Percentiles rank a stretch among this genome's conserved stretches.
Conservation (phyloP, 2,329 filamentous ascomycete genomes). For the Paramyrothecium sp. region DNA sequence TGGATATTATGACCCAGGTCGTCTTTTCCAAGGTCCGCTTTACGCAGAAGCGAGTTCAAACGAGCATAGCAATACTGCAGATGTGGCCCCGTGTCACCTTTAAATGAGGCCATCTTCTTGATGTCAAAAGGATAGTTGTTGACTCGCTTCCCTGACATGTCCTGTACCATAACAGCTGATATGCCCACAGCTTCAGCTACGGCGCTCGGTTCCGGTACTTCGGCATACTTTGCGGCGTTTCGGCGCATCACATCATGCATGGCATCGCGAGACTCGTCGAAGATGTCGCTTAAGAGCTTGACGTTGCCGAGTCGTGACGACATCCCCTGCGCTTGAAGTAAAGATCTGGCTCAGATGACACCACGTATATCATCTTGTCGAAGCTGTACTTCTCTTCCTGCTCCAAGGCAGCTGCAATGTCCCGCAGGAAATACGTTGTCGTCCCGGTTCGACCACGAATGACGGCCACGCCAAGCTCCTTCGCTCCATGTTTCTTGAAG, state of each 20-base stretch:
- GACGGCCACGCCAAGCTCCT: conserved; percentile 66
- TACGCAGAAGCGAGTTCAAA: conserved; percentile 44
- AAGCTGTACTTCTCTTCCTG: conserved; percentile 40
- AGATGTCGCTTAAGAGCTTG: conserved; percentile 55
- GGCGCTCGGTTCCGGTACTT: conserved; percentile 60
- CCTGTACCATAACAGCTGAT: conserved; percentile 70
- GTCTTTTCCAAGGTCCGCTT: conserved; percentile 9
- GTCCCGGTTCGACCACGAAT: conserved; percentile 63
- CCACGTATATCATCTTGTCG: conserved; percentile 40
- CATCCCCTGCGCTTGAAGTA: conserved; percentile 36
- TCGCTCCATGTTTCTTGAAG: conserved; percentile 63
- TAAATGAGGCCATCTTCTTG: conserved; percentile 70
- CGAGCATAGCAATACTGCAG: conserved; percentile 70
- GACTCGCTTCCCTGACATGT: conserved; percentile 64
- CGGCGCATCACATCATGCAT: conserved; percentile 72
- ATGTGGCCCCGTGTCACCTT: conserved; percentile 72
- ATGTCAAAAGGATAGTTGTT: conserved; percentile 64
- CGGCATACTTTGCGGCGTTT: conserved; percentile 64
- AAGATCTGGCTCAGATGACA: conserved; percentile 29
- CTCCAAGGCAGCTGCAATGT: conserved; percentile 62
- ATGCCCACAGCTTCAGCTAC: conserved; percentile 67
- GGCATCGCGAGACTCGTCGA: conserved; percentile 58
- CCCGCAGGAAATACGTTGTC: conserved; percentile 66
- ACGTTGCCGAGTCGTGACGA: conserved; percentile 44
- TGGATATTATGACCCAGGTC: conserved; percentile 2